A percentile compares a stretch with the other conserved stretches of the same genome.
Conservation (phyloP, 768 basidiomycete genomes). For the Ephemerocybe angulata region DNA sequence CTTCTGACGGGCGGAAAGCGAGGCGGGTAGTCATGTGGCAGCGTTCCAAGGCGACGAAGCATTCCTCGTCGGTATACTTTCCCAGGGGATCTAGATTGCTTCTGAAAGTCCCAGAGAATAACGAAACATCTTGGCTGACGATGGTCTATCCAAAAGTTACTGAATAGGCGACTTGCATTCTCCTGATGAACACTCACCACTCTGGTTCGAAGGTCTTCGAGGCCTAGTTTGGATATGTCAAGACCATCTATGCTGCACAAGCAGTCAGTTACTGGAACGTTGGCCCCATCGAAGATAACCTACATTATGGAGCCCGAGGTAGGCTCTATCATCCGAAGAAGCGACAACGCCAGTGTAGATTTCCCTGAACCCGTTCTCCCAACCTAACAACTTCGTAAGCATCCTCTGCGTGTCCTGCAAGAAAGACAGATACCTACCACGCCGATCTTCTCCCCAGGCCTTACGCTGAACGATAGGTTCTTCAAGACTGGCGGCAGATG, state of each 20-base stretch:
- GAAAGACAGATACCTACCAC: conserved; percentile 40
- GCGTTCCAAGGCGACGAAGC: conserved; percentile 59
- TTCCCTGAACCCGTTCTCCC: conserved; percentile 70
- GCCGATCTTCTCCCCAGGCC: conserved; percentile 64
- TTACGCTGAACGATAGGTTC: conserved; percentile 54
- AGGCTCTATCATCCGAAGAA: conserved; percentile 64
- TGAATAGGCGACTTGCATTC: background rate
- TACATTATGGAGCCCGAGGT: conserved; percentile 55
- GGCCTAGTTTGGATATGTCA: conserved; percentile 62
- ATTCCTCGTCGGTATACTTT: conserved; percentile 56
- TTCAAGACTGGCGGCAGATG: conserved; percentile 59
- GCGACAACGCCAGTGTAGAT: conserved; percentile 53
- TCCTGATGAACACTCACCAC: conserved; percentile 38
- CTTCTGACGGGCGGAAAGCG: conserved; percentile 28
- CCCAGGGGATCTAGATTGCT: conserved; percentile 71
- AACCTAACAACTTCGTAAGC: conserved; percentile 36
- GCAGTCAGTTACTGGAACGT: background rate
- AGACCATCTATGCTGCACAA: conserved; percentile 58
- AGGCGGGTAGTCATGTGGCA: conserved; percentile 56
- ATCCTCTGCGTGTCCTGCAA: background rate
- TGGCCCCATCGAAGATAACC: background rate
- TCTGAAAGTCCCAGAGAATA: conserved; percentile 70
- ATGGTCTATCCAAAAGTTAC: conserved; percentile 46
- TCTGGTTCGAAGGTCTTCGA: conserved; percentile 64
- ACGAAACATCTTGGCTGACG: conserved; percentile 69